Conservation (phyloP, 805 yeast genomes). For the Maudiozyma barnettii region DNA sequence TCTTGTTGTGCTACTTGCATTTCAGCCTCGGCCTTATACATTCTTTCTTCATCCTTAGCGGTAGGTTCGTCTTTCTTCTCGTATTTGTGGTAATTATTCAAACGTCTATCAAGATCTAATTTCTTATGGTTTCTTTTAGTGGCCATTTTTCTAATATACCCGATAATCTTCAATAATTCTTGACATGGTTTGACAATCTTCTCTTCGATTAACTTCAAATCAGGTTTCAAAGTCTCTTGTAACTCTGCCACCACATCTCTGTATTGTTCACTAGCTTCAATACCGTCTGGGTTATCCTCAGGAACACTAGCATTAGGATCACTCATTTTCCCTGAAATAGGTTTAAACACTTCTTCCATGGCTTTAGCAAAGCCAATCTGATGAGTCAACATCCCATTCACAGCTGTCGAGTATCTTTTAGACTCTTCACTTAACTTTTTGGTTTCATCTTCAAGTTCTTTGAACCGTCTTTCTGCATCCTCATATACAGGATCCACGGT, state of each 20-base stretch:
- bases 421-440: slow-evolving; percentile 85
- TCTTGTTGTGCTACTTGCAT: slow-evolving; percentile 89
- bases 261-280: slow-evolving; percentile 87
- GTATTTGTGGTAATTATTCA: slow-evolving; percentile 55
- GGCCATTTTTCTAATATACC: slow-evolving; percentile 83
- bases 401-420: slow-evolving; percentile 81
- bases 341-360: slow-evolving; percentile 91
- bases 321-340: slow-evolving; percentile 83
- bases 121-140: slow-evolving; percentile 93
- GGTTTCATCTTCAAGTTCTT: slow-evolving; percentile 82
- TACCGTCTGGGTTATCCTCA: slow-evolving; percentile 95
- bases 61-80: slow-evolving; percentile 77
- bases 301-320: slow-evolving; percentile 81
- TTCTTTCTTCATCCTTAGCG: slow-evolving; percentile 81
- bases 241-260: slow-evolving; percentile 79
- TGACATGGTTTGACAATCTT: slow-evolving; percentile 88
- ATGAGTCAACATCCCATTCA: slow-evolving; percentile 85
- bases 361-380: slow-evolving; percentile 94
- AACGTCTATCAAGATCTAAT: slow-evolving; percentile 83
- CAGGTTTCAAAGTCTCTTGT: slow-evolving; percentile 82
- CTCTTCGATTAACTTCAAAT: slow-evolving; percentile 81
- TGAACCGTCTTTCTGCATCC: slow-evolving; percentile 95
- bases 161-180: slow-evolving; percentile 75
- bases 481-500: slow-evolving; percentile 82
- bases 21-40: slow-evolving; percentile 84